Evolutionary conservation across 2,329 filamentous ascomycete species (phyloP).

Genomic region (Metarhizium anisopliae): DNA sequence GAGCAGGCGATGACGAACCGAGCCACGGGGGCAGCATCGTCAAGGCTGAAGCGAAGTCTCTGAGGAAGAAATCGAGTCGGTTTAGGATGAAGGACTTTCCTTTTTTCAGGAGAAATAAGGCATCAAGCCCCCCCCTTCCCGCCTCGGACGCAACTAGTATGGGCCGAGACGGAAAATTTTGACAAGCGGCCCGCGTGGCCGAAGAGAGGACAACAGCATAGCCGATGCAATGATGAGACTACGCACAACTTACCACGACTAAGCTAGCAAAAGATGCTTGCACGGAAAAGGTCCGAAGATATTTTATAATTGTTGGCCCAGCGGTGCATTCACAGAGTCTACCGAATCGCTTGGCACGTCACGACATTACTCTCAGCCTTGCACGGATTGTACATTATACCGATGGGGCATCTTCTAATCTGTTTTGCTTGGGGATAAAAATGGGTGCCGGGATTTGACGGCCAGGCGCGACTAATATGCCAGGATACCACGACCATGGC

Average conservation of each 20-base stretch:
- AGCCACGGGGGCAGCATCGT: slow-evolving; percentile 33
- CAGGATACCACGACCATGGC: not conserved
- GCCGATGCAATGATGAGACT: not conserved
- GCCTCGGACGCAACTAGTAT: slow-evolving; percentile 21
- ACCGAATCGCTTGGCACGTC: not conserved
- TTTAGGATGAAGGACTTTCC: slow-evolving; percentile 55
- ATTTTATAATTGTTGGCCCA: not conserved
- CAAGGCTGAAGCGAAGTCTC: slow-evolving; percentile 37
- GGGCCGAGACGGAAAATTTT: slow-evolving; percentile 2
- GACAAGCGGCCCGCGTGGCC: not conserved
- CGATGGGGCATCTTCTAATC: not conserved
- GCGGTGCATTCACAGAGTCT: not conserved
- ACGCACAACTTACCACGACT: not conserved
- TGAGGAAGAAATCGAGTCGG: slow-evolving; percentile 55
- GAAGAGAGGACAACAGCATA: not conserved
- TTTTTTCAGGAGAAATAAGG: slow-evolving; percentile 46
- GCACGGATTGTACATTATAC: not conserved
- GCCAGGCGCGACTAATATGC: not conserved
- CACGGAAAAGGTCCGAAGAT: not conserved
- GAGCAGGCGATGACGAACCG: slow-evolving; percentile 20
- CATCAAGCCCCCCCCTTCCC: slow-evolving; percentile 22
- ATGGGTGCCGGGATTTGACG: not conserved
- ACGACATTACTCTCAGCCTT: not conserved
- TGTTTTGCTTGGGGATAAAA: not conserved
- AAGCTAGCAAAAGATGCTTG: not conserved